phyloP scores from a whole-genome alignment of 2,329 filamentous ascomycete genomes.

The Venturiaceae sp. region DNA sequence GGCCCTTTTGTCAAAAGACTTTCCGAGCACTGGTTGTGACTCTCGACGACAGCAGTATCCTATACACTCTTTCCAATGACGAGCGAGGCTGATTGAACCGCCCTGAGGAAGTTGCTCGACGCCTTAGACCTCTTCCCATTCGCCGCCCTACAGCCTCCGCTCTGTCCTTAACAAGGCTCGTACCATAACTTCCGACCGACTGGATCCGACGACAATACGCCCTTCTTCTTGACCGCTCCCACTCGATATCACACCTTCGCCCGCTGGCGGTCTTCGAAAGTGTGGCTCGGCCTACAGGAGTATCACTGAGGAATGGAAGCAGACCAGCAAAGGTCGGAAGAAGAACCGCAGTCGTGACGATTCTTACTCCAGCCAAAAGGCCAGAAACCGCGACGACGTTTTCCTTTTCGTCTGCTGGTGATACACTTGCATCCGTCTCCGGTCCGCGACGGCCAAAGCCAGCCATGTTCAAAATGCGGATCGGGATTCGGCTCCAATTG shows the following conservation, averaged over 20 bases:
- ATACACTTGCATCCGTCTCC: background rate
- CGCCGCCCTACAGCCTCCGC: background rate
- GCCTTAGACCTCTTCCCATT: background rate
- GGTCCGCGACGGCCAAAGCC: background rate
- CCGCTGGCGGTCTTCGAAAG: background rate
- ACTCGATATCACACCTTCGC: background rate
- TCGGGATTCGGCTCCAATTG: conserved; percentile 82
- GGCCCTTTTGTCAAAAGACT: background rate
- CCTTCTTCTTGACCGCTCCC: background rate
- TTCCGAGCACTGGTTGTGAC: background rate
- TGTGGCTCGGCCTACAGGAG: background rate
- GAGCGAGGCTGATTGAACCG: background rate
- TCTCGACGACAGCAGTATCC: background rate
- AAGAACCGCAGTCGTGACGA: background rate
- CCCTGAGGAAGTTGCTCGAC: background rate
- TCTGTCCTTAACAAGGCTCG: background rate
- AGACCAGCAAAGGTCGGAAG: background rate
- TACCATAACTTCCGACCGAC: background rate
- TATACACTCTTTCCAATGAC: background rate
- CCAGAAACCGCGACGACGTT: background rate
- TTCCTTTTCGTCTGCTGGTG: background rate
- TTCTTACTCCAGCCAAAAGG: background rate
- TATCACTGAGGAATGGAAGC: background rate
- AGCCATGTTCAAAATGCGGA: conserved; percentile 28
- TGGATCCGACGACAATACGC: background rate